Evolutionary conservation across 2,329 filamentous ascomycete genomes (phyloP).

Genomic region (Epicoccum nigrum): DNA sequence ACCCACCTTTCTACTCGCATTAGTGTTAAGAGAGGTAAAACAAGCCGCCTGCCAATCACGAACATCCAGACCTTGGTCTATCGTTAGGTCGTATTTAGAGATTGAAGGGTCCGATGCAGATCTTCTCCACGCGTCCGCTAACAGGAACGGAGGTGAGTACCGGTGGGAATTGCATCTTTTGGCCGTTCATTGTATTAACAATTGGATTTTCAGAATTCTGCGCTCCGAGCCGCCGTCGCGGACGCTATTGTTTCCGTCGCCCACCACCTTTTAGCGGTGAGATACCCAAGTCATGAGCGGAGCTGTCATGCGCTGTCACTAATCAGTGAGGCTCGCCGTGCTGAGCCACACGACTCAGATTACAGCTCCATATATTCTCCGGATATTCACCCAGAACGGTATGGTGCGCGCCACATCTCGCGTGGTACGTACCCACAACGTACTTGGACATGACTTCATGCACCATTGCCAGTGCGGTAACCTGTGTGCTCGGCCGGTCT

Average conservation of each 20-base stretch:
- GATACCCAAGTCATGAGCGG: not conserved
- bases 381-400: not conserved
- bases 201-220: not conserved
- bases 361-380: not conserved
- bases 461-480: too few relatives aligned
- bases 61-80: too few relatives aligned
- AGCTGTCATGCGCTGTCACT: not conserved
- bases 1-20: too few relatives aligned
- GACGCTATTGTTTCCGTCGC: not conserved
- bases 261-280: not conserved
- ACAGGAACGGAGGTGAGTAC: not conserved
- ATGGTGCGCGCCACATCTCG: not conserved
- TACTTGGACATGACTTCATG: too few relatives aligned
- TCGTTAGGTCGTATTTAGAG: not conserved
- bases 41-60: too few relatives aligned
- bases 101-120: not conserved
- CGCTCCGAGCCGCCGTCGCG: not conserved
- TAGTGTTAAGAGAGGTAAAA: not conserved
- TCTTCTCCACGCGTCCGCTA: not conserved
- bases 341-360: not conserved
- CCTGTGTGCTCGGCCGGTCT: too few relatives aligned
- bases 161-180: not conserved
- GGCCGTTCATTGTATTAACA: not conserved
- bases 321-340: not conserved
- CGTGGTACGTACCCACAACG: too few relatives aligned